Base-by-base conservation (phyloP, 768 basidiomycete species). In the Kwoniella pini region DNA sequence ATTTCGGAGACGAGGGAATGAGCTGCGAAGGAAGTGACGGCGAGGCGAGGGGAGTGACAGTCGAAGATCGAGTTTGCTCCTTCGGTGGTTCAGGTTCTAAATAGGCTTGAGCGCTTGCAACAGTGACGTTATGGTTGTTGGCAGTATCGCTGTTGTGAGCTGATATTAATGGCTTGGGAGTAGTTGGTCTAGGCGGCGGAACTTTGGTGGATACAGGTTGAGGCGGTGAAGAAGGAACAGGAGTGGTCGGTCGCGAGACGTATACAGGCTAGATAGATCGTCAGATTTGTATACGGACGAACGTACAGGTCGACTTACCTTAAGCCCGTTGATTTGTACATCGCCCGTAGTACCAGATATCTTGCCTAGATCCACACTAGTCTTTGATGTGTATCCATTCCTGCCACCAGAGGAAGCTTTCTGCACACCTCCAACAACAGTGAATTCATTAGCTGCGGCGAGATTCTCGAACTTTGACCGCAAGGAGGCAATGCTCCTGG, bases 381-480 rank as follows among this genome's bases (percentile, higher is more conserved):
- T 38, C 10, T 38, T 22, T 4, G 57, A 49, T 1, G 57, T 51
- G 28, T 30, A 50, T 12, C 46, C 38, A 38, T 49, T 59, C 9
- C 30, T 28, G 1, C 24, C 38, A 15, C 48, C 26, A 17, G 48
- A 30, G 11, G 33, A n/a, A 17, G 43, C 10, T 19, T 46, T 46
- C 26, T 24, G 33, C 45, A 31, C 21, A 6, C 31, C 54, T 15
- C n/a, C 45, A n/a, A 44, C 28, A 10, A 28, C 33, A 28, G 28
- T 26, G 9, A 21, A 19, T 15, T 40, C 54, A 40, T 48, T 54
- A 13, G 46, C 60, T 9, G 71, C 67, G 11, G 69, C 64, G 4
- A 71, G 50, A 42, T 54, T 67, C 54, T 74, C 72, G 46, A 74
- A 74, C 38, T 53, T 64, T 12, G 70, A 71, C 19, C 70, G 43